Percentiles rank a stretch among this genome's conserved stretches.
These are phyloP conservation scores for Sclerotinia glacialis DNA, from an alignment of 2,329 filamentous ascomycete species.

Conservation along the genomic window DNA sequence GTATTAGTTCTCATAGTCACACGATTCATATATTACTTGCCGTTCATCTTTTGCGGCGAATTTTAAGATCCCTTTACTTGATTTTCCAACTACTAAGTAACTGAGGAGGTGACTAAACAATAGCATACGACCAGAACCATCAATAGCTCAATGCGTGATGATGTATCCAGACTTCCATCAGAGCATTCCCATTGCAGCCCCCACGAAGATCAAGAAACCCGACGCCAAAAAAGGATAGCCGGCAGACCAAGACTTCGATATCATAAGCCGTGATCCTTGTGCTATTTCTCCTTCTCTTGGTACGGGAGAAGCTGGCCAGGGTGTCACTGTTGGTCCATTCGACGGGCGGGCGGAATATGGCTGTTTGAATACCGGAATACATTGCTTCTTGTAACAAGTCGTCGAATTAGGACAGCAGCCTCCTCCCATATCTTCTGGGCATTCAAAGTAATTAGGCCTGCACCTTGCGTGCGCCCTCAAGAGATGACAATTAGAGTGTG, in stretches of 20 bases:
- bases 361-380: slow-evolving; percentile 27
- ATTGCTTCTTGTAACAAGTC: slow-evolving; percentile 16
- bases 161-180: slow-evolving; percentile 20
- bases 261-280: slow-evolving; percentile 22
- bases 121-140: not conserved
- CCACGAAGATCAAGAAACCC: slow-evolving; percentile 28
- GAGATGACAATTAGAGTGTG: slow-evolving; percentile 27
- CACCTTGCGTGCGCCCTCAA: slow-evolving; percentile 30
- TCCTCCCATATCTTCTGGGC: slow-evolving; percentile 31
- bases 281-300: slow-evolving; percentile 35
- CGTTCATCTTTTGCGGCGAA: not conserved
- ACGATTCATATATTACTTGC: not conserved
- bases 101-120: not conserved
- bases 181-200: slow-evolving; percentile 32
- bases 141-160: not conserved
- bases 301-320: slow-evolving; percentile 15
- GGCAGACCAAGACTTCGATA: slow-evolving; percentile 23
- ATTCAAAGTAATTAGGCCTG: slow-evolving; percentile 29
- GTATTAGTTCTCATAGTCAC: not conserved
- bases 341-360: slow-evolving; percentile 15
- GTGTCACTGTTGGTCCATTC: slow-evolving; percentile 31
- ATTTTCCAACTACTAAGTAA: slow-evolving; percentile 3
- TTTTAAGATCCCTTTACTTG: not conserved
- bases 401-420: slow-evolving; percentile 34
- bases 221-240: slow-evolving; percentile 27